These are phyloP conservation scores for Cryomyces antarcticus DNA, from an alignment of 495 filamentous ascomycete genomes.

Conservation along the genomic window DNA sequence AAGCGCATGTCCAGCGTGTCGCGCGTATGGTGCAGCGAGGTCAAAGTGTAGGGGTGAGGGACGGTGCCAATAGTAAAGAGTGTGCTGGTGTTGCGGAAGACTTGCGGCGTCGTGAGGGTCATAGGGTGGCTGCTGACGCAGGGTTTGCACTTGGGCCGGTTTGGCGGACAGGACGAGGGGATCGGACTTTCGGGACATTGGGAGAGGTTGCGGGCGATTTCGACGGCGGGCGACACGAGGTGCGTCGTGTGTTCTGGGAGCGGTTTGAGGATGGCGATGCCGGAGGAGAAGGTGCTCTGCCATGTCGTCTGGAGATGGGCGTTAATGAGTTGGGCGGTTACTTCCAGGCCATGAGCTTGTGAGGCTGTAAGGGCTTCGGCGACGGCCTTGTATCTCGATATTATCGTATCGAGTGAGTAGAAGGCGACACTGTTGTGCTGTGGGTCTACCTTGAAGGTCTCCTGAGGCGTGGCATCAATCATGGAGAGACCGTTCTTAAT, in stretches of 20 bases:
- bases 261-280: constrained; percentile 65
- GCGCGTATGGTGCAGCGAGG: constrained; percentile 32
- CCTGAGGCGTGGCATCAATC: constrained; percentile 30
- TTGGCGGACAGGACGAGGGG: constrained; percentile 70
- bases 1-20: constrained; percentile 39
- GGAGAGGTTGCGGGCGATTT: constrained; percentile 51
- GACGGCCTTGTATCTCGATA: constrained; percentile 41
- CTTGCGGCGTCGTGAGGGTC: constrained; percentile 12
- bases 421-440: constrained; percentile 50
- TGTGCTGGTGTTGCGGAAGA: constrained; percentile 19
- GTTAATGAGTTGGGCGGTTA: constrained; percentile 53
- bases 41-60: constrained; percentile 75
- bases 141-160: constrained; percentile 46
- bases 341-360: constrained; percentile 31
- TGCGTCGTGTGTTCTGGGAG: constrained; percentile 49
- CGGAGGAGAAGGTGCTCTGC: constrained; percentile 53
- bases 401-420: constrained; percentile 46
- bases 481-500: constrained; percentile 36
- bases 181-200: constrained; percentile 51
- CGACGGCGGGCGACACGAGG: constrained; percentile 44
- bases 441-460: constrained; percentile 42
- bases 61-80: constrained; percentile 69
- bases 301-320: constrained; percentile 72
- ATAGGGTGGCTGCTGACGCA: constrained; percentile 41
- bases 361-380: constrained; percentile 30